Percentiles rank a stretch among this genome's conserved stretches.
Evolutionary conservation across 2,329 filamentous ascomycete species (phyloP).

Genomic region (Alternaria sp.): DNA sequence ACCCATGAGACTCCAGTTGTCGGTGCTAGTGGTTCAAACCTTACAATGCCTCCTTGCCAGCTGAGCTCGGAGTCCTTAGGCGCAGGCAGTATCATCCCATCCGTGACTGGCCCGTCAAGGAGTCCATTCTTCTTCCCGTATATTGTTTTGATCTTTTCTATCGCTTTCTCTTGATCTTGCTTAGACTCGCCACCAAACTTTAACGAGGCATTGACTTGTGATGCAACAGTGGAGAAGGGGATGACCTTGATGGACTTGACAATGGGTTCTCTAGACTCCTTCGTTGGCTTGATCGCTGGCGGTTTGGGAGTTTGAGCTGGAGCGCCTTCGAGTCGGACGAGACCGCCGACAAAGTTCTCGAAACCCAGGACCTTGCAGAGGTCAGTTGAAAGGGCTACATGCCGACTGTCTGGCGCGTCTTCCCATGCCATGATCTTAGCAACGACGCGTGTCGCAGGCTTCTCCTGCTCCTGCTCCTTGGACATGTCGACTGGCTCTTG

Average conservation of each 20-base stretch:
- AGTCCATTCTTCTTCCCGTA: conserved; percentile 74
- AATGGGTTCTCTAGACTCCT: conserved; percentile 55
- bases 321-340: conserved; percentile 87
- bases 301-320: conserved; percentile 74
- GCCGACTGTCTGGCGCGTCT: conserved; percentile 83
- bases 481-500: conserved; percentile 77
- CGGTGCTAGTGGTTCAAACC: conserved; percentile 70
- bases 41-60: conserved; percentile 86
- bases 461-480: conserved; percentile 69
- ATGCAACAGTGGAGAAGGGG: conserved; percentile 72
- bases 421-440: conserved; percentile 82
- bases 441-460: conserved; percentile 73
- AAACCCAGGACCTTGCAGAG: conserved; percentile 79
- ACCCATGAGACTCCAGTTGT: conserved; percentile 68
- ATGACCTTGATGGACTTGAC: conserved; percentile 78
- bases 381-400: conserved; percentile 79
- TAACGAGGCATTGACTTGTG: conserved; percentile 70
- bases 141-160: conserved; percentile 74
- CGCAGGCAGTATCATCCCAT: conserved; percentile 80
- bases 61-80: conserved; percentile 62
- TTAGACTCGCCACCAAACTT: conserved; percentile 90
- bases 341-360: conserved; percentile 79
- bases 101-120: conserved; percentile 84
- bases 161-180: conserved; percentile 79
- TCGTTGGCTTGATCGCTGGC: conserved; percentile 55